A percentile compares a stretch with the other conserved stretches of the same genome.
phyloP scores from a whole-genome alignment of 805 yeast species.

The Saturnispora kantuleensis region DNA sequence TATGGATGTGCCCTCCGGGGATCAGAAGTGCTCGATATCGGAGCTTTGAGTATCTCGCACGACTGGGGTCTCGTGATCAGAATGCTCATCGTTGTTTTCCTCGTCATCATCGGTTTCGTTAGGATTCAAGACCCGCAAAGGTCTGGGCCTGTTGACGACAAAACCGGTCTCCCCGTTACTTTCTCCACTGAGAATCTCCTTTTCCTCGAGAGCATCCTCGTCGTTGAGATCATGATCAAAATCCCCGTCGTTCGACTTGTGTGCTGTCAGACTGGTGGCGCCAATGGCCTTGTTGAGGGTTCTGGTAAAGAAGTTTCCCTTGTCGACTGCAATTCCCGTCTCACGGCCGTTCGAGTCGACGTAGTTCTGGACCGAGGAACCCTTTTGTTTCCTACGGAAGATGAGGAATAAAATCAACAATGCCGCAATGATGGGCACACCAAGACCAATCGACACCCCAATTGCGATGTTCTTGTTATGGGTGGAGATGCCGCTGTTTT shows the following conservation, averaged over 20 bases:
- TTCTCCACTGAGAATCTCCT: background rate
- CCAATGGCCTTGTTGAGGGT: slow-evolving; percentile 10
- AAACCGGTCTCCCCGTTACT: slow-evolving; percentile 21
- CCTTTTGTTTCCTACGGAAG: slow-evolving; percentile 14
- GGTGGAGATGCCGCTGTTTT: slow-evolving; percentile 33
- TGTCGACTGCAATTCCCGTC: slow-evolving; percentile 23
- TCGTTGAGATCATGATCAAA: slow-evolving; percentile 12
- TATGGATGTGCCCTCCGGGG: too few species aligned
- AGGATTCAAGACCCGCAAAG: slow-evolving; percentile 17
- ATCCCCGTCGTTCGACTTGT: slow-evolving; percentile 15
- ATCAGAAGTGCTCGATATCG: background rate
- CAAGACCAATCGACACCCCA: slow-evolving; percentile 66
- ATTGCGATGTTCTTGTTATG: slow-evolving; percentile 42
- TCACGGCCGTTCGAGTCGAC: slow-evolving; percentile 28
- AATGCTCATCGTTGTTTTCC: background rate
- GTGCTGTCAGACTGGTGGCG: slow-evolving; percentile 20
- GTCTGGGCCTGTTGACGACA: slow-evolving; percentile 24
- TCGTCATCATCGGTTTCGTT: background rate
- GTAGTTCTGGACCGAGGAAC: slow-evolving; percentile 18
- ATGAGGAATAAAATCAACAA: slow-evolving; percentile 11
- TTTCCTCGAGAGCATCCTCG: slow-evolving; percentile 10
- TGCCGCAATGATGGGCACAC: slow-evolving; percentile 46
- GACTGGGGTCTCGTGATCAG: background rate
- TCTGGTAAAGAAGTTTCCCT: slow-evolving; percentile 17
- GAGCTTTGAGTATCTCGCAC: too few species aligned